Evolutionary conservation across 331 rosid species (phyloP), one percentile per base, ranked within the genome.

Genomic region (Spiraea crenata): DNA sequence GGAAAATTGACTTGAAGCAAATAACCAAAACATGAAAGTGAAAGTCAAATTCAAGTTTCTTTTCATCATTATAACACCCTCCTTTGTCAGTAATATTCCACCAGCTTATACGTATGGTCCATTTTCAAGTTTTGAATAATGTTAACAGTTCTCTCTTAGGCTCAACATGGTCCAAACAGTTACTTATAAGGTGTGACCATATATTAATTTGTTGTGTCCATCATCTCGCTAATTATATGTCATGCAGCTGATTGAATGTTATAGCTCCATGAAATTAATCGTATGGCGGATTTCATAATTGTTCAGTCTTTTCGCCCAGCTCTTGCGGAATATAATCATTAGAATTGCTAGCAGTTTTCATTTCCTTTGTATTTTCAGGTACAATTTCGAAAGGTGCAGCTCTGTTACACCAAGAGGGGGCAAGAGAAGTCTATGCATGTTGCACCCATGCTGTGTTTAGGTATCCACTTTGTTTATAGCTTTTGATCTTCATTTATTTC

Each of bases 361-460:
- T 52, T n/a, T 17, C 35, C 42, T 35, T 58, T 58, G 12, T 42
- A 25, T 25, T 25, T 69, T 65, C 78, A 86, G 90, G 88, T 69
- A 93, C 99, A 67, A 93, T 93, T 67, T 74, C 97, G 37, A 86
- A 86, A 70, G 90, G 90, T 65, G 90, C 90, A 52, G 90, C 84
- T 57, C 85, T 86, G 25, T 77, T 83, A 45, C 90, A 83, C 68
- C 81, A 83, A 76, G 90, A 81, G 77, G 90, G 90, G 11, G 90
- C 90, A 15, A 79, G 83, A 77, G 90, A 86, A 67, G 90, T 86
- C 35, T 86, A 83, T 81, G 90, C 99, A 55, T 93, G 99, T 77
- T 89, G 99, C 70, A 87, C 89, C 51, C 99, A 93, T 78, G 95
- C 90, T 68, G 97, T 93, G 77, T 87, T 91, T 64, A 93, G 97